These are phyloP conservation scores for Neonectria magnoliae DNA, from an alignment of 2,329 filamentous ascomycete species.

Conservation along the genomic window DNA sequence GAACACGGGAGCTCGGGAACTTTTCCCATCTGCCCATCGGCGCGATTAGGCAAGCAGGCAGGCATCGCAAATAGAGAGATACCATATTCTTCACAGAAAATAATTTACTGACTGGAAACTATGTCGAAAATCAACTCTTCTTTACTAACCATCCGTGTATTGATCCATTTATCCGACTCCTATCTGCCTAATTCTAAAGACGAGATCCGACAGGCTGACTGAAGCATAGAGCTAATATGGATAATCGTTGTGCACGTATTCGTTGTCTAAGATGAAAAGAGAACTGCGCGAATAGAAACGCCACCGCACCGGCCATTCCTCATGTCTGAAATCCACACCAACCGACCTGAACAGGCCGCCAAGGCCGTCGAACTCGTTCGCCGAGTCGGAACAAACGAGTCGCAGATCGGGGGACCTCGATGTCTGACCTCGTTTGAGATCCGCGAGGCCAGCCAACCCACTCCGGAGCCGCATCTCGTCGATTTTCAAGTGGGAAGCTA, in stretches of 20 bases:
- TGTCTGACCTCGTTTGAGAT: not conserved
- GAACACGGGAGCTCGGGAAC: not conserved
- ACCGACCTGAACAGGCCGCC: not conserved
- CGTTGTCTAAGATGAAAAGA: not conserved
- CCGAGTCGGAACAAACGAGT: conserved; percentile 10
- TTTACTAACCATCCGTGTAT: not conserved
- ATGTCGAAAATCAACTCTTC: not conserved
- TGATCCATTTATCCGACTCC: not conserved
- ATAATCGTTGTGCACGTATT: no score
- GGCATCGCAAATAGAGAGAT: conserved; percentile 24
- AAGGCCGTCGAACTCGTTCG: not conserved
- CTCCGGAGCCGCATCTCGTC: conserved; percentile 5
- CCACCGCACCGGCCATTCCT: not conserved
- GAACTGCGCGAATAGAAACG: no score
- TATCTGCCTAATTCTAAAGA: not conserved
- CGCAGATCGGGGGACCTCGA: conserved; percentile 8
- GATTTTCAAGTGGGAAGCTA: not conserved
- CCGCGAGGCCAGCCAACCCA: conserved; percentile 11
- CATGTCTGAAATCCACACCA: conserved; percentile 7
- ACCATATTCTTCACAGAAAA: conserved; percentile 12
- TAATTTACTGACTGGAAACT: not conserved
- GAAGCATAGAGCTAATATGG: not conserved
- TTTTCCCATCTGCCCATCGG: not conserved
- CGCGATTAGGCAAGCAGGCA: not conserved
- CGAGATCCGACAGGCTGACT: not conserved